These are phyloP conservation scores for Apiospora phragmitis DNA, from an alignment of 2,329 filamentous ascomycete genomes.

Conservation along the genomic window DNA sequence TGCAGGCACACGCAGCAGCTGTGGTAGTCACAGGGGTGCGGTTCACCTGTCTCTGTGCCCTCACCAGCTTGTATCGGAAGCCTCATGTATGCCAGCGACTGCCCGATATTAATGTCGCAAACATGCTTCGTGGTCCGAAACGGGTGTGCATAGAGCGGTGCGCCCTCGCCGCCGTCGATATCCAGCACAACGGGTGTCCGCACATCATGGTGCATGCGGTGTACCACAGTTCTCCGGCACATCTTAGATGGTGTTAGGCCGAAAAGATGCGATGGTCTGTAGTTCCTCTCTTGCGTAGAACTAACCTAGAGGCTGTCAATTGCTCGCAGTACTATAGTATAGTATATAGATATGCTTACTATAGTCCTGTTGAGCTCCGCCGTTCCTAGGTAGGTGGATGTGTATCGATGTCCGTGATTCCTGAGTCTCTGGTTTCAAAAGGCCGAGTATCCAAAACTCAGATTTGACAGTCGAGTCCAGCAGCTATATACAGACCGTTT, in stretches of 20 bases:
- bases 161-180: not conserved
- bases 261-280: not conserved
- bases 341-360: not conserved
- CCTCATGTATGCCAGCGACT: not conserved
- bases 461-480: not conserved
- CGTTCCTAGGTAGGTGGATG: not conserved
- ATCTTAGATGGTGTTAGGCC: constrained; percentile 15
- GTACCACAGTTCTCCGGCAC: constrained; percentile 22
- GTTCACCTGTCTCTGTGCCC: not conserved
- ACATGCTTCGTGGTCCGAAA: constrained; percentile 21
- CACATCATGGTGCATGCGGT: constrained; percentile 32
- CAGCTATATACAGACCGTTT: not conserved
- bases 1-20: constrained; percentile 21
- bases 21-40: constrained; percentile 22
- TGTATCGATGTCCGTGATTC: not conserved
- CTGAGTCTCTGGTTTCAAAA: not conserved
- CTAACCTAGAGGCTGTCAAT: not conserved
- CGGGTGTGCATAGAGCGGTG: constrained; percentile 18
- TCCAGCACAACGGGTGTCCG: constrained; percentile 23
- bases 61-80: not conserved
- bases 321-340: not conserved
- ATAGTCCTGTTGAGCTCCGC: not conserved
- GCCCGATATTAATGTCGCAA: constrained; percentile 21
- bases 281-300: not conserved
- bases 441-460: not conserved